phyloP scores from a whole-genome alignment of 148 eudicot species.

The Chenopodium album region DNA sequence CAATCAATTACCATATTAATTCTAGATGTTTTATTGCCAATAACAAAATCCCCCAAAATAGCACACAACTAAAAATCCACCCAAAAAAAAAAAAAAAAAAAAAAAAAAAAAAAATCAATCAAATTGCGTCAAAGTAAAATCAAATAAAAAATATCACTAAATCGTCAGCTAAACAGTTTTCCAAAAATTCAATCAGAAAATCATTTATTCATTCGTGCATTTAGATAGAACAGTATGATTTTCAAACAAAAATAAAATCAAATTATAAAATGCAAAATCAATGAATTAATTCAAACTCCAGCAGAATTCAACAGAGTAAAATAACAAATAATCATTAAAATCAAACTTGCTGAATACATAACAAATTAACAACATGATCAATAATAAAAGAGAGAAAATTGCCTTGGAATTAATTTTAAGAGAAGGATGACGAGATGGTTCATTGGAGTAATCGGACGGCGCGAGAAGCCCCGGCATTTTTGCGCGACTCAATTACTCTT shows the following conservation, averaged over 20 bases:
- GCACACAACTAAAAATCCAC: too few relatives aligned
- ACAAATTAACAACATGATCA: too few relatives aligned
- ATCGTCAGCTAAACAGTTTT: background rate
- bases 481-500: background rate
- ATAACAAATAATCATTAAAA: background rate
- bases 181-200: background rate
- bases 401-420: conserved; percentile 78
- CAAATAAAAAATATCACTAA: background rate
- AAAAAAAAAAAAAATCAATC: too few relatives aligned
- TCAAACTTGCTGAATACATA: background rate
- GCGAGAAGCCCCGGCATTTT: conserved; percentile 75
- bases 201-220: background rate
- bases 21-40: too few relatives aligned
- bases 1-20: too few relatives aligned
- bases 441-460: conserved; percentile 67
- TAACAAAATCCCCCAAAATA: too few relatives aligned
- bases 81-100: too few relatives aligned
- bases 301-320: background rate
- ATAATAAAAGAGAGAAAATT: background rate
- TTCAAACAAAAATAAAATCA: too few relatives aligned
- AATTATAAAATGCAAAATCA: background rate
- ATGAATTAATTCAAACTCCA: background rate
- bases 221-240: too few relatives aligned
- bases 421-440: conserved; percentile 74
- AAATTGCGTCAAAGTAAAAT: too few relatives aligned